Evolutionary conservation across 2,329 filamentous ascomycete genomes (phyloP).

Genomic region (Diaporthe sp.): DNA sequence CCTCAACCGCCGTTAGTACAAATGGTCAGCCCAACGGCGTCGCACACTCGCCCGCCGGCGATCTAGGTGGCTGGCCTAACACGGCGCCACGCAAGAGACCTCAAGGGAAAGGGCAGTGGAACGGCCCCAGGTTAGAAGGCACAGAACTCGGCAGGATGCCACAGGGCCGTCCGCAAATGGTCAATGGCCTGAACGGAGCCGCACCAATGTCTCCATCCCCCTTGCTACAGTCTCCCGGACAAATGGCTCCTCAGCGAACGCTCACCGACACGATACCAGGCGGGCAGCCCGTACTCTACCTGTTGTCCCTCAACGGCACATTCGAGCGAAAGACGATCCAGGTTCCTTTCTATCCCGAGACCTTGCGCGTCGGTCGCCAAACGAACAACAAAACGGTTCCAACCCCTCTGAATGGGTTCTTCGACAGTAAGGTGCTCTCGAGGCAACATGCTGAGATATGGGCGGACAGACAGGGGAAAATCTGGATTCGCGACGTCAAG

Average conservation of each 20-base stretch:
- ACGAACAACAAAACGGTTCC: slow-evolving; percentile 97
- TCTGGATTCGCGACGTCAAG: slow-evolving; percentile 97
- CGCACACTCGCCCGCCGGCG: slow-evolving; percentile 58
- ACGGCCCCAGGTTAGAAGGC: slow-evolving; percentile 60
- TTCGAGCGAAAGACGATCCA: slow-evolving; percentile 98
- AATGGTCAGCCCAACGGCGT: slow-evolving; percentile 72
- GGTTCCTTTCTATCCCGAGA: slow-evolving; percentile 94
- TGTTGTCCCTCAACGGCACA: slow-evolving; percentile 92
- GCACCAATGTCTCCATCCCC: slow-evolving; percentile 53
- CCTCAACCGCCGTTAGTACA: slow-evolving; percentile 74
- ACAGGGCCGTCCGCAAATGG: slow-evolving; percentile 52
- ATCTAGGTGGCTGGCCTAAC: slow-evolving; percentile 65
- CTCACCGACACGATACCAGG: slow-evolving; percentile 71
- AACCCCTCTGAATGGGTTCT: slow-evolving; percentile 91
- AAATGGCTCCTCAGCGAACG: slow-evolving; percentile 66
- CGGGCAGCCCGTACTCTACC: slow-evolving; percentile 83
- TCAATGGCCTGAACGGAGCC: slow-evolving; percentile 59
- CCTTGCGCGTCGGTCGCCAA: slow-evolving; percentile 92
- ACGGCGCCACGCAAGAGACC: slow-evolving; percentile 64
- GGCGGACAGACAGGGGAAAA: slow-evolving; percentile 86
- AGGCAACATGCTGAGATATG: slow-evolving; percentile 97
- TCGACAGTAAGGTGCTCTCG: slow-evolving; percentile 97
- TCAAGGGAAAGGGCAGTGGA: slow-evolving; percentile 64
- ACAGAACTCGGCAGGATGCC: slow-evolving; percentile 61
- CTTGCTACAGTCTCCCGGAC: slow-evolving; percentile 52